phyloP scores from a whole-genome alignment of 2,329 filamentous ascomycete species.

The Aspergillus flavus region DNA sequence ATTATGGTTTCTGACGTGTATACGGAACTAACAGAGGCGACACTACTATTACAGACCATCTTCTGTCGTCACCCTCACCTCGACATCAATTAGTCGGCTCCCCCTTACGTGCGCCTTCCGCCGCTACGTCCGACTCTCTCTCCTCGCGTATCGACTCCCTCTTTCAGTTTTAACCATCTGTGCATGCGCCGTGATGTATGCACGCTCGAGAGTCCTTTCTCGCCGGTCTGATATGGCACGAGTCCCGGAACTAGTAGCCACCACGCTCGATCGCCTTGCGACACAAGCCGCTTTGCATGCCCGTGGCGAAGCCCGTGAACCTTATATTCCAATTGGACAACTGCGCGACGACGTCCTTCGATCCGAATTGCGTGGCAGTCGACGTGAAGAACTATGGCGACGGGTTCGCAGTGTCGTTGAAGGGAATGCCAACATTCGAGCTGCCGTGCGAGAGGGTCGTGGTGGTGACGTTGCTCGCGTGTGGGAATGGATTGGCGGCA shows the following conservation, averaged over 20 bases:
- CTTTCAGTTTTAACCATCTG: conserved; percentile 50
- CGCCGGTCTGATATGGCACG: conserved; percentile 68
- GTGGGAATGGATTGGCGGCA: conserved; percentile 70
- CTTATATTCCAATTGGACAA: conserved; percentile 84
- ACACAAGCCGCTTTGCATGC: conserved; percentile 81
- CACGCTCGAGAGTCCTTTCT: conserved; percentile 63
- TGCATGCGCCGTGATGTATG: conserved; percentile 60
- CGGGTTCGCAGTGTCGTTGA: conserved; percentile 84
- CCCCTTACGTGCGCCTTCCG: conserved; percentile 65
- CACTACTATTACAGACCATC: conserved; percentile 72
- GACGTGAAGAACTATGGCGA: conserved; percentile 81
- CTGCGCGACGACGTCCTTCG: conserved; percentile 88
- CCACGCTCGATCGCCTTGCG: conserved; percentile 81
- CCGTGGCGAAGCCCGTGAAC: conserved; percentile 66
- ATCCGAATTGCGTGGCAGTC: conserved; percentile 73
- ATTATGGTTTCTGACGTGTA: conserved; percentile 54
- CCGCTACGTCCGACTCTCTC: conserved; percentile 50
- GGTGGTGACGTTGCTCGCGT: conserved; percentile 60
- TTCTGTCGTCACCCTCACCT: conserved; percentile 70
- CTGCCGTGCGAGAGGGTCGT: conserved; percentile 66
- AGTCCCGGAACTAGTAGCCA: conserved; percentile 79
- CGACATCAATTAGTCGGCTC: conserved; percentile 88
- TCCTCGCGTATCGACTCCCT: conserved; percentile 55
- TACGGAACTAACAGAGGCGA: conserved; percentile 80
- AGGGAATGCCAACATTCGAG: conserved; percentile 88